phyloP scores from a whole-genome alignment of 768 basidiomycete genomes.

The Daedaleopsis nitida region DNA sequence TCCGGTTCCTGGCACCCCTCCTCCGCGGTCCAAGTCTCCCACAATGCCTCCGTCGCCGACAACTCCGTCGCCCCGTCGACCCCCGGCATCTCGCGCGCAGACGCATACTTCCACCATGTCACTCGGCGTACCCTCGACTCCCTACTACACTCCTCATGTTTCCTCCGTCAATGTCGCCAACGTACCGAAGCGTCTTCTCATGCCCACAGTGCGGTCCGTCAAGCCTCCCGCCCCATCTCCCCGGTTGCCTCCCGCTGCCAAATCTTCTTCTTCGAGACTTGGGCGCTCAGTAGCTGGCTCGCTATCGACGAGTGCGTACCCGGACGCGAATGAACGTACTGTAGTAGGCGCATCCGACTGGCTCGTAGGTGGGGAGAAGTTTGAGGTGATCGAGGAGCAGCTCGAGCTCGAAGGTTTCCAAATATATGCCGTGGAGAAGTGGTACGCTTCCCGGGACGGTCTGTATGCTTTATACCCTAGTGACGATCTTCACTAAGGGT shows the following conservation, averaged over 20 bases:
- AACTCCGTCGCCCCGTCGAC: slow-evolving; percentile 8
- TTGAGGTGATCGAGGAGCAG: slow-evolving; percentile 50
- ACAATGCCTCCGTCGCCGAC: slow-evolving; percentile 14
- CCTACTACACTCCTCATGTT: slow-evolving; percentile 22
- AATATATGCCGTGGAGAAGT: slow-evolving; percentile 86
- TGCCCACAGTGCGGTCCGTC: slow-evolving; percentile 28
- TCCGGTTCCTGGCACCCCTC: slow-evolving; percentile 8
- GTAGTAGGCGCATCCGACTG: slow-evolving; percentile 28
- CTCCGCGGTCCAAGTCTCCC: slow-evolving; percentile 13
- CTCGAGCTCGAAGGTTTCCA: slow-evolving; percentile 67
- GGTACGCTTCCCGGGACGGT: slow-evolving; percentile 43
- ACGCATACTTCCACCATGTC: slow-evolving; percentile 12
- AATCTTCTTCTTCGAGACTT: slow-evolving; percentile 20
- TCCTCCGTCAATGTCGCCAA: slow-evolving; percentile 15
- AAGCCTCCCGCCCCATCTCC: slow-evolving; percentile 10
- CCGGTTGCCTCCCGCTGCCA: slow-evolving; percentile 10
- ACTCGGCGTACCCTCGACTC: slow-evolving; percentile 13
- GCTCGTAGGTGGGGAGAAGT: slow-evolving; percentile 48
- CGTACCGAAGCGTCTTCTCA: slow-evolving; percentile 21
- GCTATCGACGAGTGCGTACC: slow-evolving; percentile 18
- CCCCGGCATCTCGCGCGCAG: slow-evolving; percentile 14
- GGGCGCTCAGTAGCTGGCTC: slow-evolving; percentile 28
- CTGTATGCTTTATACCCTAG: background rate
- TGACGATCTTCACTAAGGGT: slow-evolving; percentile 47
- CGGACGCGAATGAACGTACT: slow-evolving; percentile 20